Evolutionary conservation across 2,329 filamentous ascomycete genomes (phyloP), one percentile per base, ranked within the genome.

Genomic region (Verticillium isaacii): DNA sequence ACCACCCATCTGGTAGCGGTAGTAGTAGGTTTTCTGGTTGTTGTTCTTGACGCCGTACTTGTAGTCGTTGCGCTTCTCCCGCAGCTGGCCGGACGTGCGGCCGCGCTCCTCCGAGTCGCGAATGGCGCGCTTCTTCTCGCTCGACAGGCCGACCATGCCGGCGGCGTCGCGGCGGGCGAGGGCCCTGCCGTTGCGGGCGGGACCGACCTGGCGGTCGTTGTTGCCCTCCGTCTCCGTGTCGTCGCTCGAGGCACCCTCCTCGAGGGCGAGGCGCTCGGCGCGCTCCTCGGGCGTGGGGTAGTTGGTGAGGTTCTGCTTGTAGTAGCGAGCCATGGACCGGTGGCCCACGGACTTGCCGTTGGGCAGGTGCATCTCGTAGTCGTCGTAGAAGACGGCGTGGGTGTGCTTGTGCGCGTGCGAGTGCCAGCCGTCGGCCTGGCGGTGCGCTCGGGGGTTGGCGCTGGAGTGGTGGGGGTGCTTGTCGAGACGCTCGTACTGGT

Each of bases 311-410:
- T 98, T 98, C 78, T 99, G 95, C 63, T 92, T 89, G 79, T 88
- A 99, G 78, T 98, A 98, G 68, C 85, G 88, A 71, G 91, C 89
- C 60, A 97, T 78, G 8, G 92, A 95, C 57, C 95, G 87, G 74
- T 99, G 95, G 45, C 95, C 95, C 41, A 96, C 93, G 8, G 91
- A 90, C 64, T 91, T 89, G 60, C 95, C 95, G 5, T 90, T 92
- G 1, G 95, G 95, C 14, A 99, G 85, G 71, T 99, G 93, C 60
- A 99, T 84, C 75, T 98, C 95, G 70, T 92, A 93, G 55, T 99
- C 95, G 68, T 96, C 92, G 71, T 96, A 89, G 74, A 96, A 97
- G 25, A 92, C 91, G 41, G 92, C 88, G 65, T 89, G 85, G 5
- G 85, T 75, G 67, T 88, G 85, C 67, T 91, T 89, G 77, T 96